phyloP scores from a whole-genome alignment of 352 stramenopile genomes.

The Globisporangium alternatum region DNA sequence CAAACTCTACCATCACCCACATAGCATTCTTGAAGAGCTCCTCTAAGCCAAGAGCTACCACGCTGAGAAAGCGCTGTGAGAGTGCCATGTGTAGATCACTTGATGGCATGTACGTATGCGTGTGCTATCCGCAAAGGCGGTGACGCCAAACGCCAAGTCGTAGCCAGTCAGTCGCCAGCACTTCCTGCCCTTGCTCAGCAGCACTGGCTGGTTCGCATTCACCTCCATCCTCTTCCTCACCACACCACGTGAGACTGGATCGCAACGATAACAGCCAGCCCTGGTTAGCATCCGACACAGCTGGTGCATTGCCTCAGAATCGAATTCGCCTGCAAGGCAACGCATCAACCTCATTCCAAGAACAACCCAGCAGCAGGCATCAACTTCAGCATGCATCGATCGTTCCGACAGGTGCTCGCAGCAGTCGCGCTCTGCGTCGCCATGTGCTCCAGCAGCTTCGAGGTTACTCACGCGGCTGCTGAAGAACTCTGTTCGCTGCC shows the following conservation, averaged over 20 bases:
- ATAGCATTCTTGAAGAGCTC: neutral
- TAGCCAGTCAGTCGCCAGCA: neutral
- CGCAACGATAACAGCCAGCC: neutral
- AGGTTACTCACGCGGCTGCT: neutral
- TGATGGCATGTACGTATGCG: neutral
- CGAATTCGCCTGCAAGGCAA: neutral
- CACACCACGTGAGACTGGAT: neutral
- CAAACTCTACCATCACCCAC: neutral
- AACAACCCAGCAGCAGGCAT: neutral
- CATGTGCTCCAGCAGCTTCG: neutral
- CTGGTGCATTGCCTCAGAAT: neutral
- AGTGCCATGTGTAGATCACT: constrained; percentile 2
- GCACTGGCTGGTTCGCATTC: neutral
- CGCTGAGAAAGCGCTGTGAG: neutral
- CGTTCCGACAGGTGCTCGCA: neutral
- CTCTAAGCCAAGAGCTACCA: neutral
- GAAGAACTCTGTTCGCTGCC: constrained; percentile 3
- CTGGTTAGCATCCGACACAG: neutral
- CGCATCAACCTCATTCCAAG: neutral
- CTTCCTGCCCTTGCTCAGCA: neutral
- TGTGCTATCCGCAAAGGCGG: neutral
- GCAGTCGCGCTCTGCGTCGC: neutral
- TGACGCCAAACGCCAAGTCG: neutral
- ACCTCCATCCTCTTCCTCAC: neutral
- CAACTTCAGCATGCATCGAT: neutral